Evolutionary conservation across 371 early-diverging fungal species (phyloP).

Genomic region (Amoeboaphelidium occidentale): DNA sequence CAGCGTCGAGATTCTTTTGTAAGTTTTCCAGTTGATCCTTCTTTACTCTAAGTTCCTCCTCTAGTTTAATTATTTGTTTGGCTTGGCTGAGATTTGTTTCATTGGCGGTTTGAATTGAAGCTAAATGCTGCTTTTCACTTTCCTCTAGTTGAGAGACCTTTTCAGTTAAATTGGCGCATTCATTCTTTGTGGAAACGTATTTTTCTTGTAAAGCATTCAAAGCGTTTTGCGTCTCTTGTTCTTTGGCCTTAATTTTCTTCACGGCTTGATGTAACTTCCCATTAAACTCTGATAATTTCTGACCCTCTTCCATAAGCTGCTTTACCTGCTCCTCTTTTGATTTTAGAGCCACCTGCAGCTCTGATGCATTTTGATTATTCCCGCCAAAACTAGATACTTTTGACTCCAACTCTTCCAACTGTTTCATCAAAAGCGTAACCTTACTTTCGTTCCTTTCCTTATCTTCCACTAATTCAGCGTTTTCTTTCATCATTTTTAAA

Average conservation of each 20-base stretch:
- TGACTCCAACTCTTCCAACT: slow-evolving; percentile 23
- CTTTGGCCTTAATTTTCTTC: slow-evolving; percentile 40
- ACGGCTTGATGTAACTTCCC: slow-evolving; percentile 37
- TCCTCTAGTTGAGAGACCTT: slow-evolving; percentile 21
- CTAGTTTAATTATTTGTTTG: slow-evolving; percentile 29
- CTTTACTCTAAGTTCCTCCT: slow-evolving; percentile 19
- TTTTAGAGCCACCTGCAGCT: slow-evolving; percentile 2
- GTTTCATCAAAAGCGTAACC: slow-evolving; percentile 6
- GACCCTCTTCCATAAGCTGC: slow-evolving; percentile 25
- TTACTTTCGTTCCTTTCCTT: no score
- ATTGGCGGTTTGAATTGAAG: slow-evolving; percentile 20
- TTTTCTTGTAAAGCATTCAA: slow-evolving; percentile 29
- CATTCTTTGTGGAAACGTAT: slow-evolving; percentile 21
- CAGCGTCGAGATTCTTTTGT: slow-evolving; percentile 19
- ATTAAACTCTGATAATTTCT: slow-evolving; percentile 49
- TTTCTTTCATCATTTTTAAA: slow-evolving; percentile 27
- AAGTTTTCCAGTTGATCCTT: slow-evolving; percentile 19
- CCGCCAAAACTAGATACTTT: slow-evolving; percentile 2
- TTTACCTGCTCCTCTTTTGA: slow-evolving; percentile 5
- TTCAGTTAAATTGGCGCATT: slow-evolving; percentile 24
- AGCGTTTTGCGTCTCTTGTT: slow-evolving; percentile 29
- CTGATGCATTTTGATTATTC: slow-evolving; percentile 5
- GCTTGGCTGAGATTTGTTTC: slow-evolving; percentile 32
- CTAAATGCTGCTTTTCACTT: slow-evolving; percentile 23
- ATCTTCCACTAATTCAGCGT: slow-evolving; percentile 30